These are phyloP conservation scores for Apiotrichum akiyoshidainum DNA, from an alignment of 1,284 basidiomycete species.

Conservation along the genomic window DNA sequence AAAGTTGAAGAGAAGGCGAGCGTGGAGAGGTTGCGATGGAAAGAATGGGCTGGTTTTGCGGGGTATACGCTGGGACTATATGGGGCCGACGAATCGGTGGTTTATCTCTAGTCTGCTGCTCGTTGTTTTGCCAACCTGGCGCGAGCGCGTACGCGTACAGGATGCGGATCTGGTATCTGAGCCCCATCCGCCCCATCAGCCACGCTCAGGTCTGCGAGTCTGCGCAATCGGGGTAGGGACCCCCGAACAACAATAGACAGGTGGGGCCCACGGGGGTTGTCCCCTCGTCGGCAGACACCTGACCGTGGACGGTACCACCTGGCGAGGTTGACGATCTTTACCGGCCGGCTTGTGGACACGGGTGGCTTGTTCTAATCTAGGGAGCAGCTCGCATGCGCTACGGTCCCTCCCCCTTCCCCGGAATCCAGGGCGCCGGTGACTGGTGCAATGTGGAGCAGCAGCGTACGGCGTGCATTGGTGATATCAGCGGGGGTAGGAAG, in stretches of 20 bases:
- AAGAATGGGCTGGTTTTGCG: neutral
- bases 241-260: no score
- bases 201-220: no score
- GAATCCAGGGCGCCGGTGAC: neutral
- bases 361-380: neutral
- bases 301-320: neutral
- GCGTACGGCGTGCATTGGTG: no score
- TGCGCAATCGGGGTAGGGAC: no score
- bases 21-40: neutral
- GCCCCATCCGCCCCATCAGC: no score
- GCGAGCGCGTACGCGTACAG: no score
- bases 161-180: no score
- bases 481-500: no score
- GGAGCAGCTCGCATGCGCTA: neutral
- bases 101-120: neutral
- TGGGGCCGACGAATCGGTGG: neutral
- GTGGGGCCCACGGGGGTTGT: no score
- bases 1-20: neutral
- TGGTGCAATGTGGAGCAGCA: no score
- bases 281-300: no score
- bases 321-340: conserved; percentile 4
- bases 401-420: neutral
- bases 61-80: neutral
- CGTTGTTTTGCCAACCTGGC: no score
- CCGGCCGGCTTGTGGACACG: neutral